These are phyloP conservation scores for Suillus bovinus DNA, from an alignment of 768 basidiomycete genomes.

Conservation along the genomic window DNA sequence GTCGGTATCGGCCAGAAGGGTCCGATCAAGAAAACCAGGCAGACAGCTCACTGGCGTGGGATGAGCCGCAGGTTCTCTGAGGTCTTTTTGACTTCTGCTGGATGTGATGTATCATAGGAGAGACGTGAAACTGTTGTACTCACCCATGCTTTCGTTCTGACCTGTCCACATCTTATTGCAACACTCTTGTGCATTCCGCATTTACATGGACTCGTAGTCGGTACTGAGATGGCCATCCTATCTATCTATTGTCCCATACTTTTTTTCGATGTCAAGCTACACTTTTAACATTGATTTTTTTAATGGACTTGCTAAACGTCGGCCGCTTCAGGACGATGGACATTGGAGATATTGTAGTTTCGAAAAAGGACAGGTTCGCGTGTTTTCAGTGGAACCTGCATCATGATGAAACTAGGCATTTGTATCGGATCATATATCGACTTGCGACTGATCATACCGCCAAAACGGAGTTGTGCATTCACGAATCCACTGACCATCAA, in stretches of 20 bases:
- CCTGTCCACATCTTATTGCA: constrained; percentile 1
- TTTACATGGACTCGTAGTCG: constrained; percentile 6
- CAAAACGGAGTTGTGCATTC: too few relatives aligned
- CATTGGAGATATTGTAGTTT: neutral
- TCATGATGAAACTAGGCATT: too few relatives aligned
- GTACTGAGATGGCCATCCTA: neutral
- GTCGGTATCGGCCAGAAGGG: constrained; percentile 15
- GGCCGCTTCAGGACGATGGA: too few relatives aligned
- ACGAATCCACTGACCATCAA: too few relatives aligned
- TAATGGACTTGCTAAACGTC: neutral
- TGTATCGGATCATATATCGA: too few relatives aligned
- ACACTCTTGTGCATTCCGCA: constrained; percentile 4
- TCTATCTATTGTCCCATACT: neutral
- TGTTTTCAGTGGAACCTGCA: too few relatives aligned
- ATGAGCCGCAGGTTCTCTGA: constrained; percentile 25
- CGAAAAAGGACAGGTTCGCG: neutral
- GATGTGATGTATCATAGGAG: constrained; percentile 16
- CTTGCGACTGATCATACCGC: too few relatives aligned
- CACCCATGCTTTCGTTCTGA: constrained; percentile 8
- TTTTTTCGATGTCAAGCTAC: neutral
- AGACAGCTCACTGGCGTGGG: constrained; percentile 13
- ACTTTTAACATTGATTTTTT: neutral
- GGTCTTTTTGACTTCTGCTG: constrained; percentile 9
- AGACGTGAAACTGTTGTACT: constrained; percentile 14
- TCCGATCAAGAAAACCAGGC: constrained; percentile 4